Conservation (phyloP, 176 grass and related monocot genomes). For the Elymus sibiricus region DNA sequence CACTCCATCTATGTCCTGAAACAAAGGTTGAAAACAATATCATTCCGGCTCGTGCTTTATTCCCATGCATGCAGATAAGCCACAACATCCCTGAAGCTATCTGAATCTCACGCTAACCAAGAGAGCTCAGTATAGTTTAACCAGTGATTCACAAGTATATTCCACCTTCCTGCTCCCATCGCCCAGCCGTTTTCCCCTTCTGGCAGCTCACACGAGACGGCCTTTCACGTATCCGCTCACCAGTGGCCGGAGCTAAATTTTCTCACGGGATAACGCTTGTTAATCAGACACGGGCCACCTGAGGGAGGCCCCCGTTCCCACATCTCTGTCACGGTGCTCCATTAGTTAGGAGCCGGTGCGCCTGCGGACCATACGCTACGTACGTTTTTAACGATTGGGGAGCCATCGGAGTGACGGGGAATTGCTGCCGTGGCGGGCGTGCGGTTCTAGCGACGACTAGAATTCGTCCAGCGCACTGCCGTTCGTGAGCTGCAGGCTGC, state of each 20-base stretch:
- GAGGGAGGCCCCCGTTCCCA: slow-evolving; percentile 14
- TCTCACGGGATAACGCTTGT: slow-evolving; percentile 3
- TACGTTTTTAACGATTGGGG: slow-evolving; percentile 17
- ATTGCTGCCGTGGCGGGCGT: not conserved
- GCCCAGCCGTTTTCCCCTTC: slow-evolving; percentile 23
- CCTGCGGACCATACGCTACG: not conserved
- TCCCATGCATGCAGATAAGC: slow-evolving; percentile 40
- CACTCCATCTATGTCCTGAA: not conserved
- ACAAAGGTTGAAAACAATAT: not conserved
- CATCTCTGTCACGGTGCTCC: not conserved
- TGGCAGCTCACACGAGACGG: not conserved
- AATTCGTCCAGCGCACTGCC: slow-evolving; percentile 14
- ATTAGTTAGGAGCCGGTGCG: not conserved
- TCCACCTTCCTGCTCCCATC: not conserved
- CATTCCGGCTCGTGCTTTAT: slow-evolving; percentile 19
- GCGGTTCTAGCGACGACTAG: not conserved
- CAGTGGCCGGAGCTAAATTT: not conserved
- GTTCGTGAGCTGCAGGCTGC: not conserved
- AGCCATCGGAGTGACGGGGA: slow-evolving; percentile 20
- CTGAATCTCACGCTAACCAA: slow-evolving; percentile 8
- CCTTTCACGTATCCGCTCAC: slow-evolving; percentile 25
- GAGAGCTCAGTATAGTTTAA: not conserved
- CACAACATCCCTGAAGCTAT: slow-evolving; percentile 14
- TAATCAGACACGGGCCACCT: slow-evolving; percentile 1
- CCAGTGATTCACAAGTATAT: slow-evolving; percentile 34